Base-by-base conservation (phyloP, 2,329 filamentous ascomycete species). In the Monilinia fructicola region DNA sequence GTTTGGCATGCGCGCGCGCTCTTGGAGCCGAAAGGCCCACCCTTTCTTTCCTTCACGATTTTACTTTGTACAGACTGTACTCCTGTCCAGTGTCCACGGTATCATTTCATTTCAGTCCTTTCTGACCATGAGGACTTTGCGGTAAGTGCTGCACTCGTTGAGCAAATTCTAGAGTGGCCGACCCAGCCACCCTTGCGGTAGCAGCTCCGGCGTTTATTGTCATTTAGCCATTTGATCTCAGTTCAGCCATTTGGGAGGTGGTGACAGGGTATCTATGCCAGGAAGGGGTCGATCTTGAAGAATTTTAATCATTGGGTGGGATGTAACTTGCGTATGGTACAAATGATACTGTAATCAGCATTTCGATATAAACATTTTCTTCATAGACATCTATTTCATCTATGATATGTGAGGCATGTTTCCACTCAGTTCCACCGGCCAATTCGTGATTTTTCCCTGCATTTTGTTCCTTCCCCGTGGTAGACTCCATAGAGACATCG, bases 331-430 rank as follows among this genome's bases (percentile, higher is more conserved):
- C 23, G 5, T 12, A 16, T 38, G 21, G 18, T 26, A 6, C 14
- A 38, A 16, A 18, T 50, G 12, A 38, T 61, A n/a, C n/a, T n/a
- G n/a, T n/a, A 10, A 26, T 52, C 28, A 23, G 21, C 35, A 26
- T 18, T 50, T 44, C 44, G 3, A 18, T 50, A 50, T 50, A n/a
- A 52, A 38, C 58, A 26, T 50, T 44, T 50, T 60, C 23, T 26
- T 61, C 21, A 61, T 50, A 52, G 44, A 50, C 12, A 50, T 61
- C n/a, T 52, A 50, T 38, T 31, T 61, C n/a, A 40, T 61, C 44
- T 61, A 26, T n/a, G 38, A 26, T 11, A 60, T 38, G 23, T 50
- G 26, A 50, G 26, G 21, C 23, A n/a, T n/a, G 21, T 35, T 35
- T 12, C 31, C n/a, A 61, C n/a, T n/a, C 58, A 40, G 28, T 23